These are phyloP conservation scores for Alliaria petiolata DNA, from an alignment of 345 rosid species.

Conservation along the genomic window DNA sequence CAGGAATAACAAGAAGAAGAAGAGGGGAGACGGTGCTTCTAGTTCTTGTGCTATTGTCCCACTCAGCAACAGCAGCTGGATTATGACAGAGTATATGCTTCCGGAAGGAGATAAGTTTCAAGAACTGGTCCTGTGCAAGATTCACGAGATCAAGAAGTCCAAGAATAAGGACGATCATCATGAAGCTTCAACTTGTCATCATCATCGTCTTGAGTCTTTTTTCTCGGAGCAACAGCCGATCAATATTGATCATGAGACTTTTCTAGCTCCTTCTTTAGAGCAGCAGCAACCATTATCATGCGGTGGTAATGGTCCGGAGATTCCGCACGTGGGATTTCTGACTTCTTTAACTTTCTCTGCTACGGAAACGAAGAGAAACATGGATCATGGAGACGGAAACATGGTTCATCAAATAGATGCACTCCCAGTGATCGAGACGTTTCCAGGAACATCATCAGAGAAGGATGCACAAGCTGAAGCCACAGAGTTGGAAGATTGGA, in stretches of 20 bases:
- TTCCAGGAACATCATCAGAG: neutral
- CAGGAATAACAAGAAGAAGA: neutral
- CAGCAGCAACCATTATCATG: neutral
- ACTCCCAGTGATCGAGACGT: neutral
- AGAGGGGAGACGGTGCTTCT: neutral
- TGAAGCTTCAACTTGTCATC: too few relatives aligned
- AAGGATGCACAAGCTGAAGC: neutral
- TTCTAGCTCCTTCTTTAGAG: neutral
- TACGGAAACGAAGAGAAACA: neutral
- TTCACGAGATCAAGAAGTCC: neutral
- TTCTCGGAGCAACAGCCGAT: neutral
- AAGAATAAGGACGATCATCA: neutral
- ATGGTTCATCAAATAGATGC: neutral
- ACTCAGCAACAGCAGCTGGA: neutral
- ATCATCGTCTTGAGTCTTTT: too few relatives aligned
- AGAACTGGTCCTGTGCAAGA: neutral
- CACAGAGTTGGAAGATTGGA: neutral
- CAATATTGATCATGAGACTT: neutral
- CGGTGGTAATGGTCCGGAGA: neutral
- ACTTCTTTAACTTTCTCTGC: too few relatives aligned
- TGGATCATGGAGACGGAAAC: neutral
- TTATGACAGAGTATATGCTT: slow-evolving; percentile 4
- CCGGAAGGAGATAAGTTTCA: neutral
- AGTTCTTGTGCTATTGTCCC: neutral
- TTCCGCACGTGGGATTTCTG: neutral